Percentiles rank a stretch among this genome's conserved stretches.
Evolutionary conservation across 306 rosid genomes (phyloP).

Genomic region (Quercus parvula): DNA sequence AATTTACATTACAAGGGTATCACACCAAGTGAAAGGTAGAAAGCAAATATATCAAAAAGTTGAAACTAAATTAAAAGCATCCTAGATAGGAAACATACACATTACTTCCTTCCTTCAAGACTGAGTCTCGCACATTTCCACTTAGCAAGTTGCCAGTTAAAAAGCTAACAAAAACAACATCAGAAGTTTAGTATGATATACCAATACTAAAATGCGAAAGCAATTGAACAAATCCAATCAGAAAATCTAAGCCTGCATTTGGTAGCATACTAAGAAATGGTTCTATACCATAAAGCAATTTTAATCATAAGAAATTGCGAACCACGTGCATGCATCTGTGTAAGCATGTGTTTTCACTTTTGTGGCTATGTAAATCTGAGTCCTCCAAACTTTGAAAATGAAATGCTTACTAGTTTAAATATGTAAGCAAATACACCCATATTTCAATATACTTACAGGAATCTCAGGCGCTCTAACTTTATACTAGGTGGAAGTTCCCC

Average conservation of each 20-base stretch:
- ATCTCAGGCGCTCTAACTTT: conserved; percentile 35
- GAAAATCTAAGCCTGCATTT: background rate
- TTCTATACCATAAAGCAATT: conserved; percentile 4
- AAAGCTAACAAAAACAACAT: conserved; percentile 46
- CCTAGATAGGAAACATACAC: conserved; percentile 52
- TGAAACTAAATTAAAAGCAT: conserved; percentile 8
- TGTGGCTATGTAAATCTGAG: background rate
- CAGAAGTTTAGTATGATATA: conserved; percentile 9
- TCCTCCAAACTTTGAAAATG: background rate
- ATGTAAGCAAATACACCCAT: background rate
- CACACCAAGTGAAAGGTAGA: background rate
- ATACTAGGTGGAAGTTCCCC: conserved; percentile 60
- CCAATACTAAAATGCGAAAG: conserved; percentile 12
- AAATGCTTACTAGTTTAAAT: background rate
- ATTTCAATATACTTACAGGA: conserved; percentile 53
- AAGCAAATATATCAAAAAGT: background rate
- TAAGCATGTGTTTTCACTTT: background rate
- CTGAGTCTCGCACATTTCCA: conserved; percentile 60
- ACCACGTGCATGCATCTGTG: background rate
- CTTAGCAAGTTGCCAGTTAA: conserved; percentile 69
- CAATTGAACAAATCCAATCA: background rate
- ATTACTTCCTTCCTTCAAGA: conserved; percentile 62
- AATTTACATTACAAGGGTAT: background rate
- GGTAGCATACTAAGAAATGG: background rate
- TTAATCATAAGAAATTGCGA: background rate